These are phyloP conservation scores for Nicotiana rustica DNA, from an alignment of 305 asterid genomes.

Conservation along the genomic window DNA sequence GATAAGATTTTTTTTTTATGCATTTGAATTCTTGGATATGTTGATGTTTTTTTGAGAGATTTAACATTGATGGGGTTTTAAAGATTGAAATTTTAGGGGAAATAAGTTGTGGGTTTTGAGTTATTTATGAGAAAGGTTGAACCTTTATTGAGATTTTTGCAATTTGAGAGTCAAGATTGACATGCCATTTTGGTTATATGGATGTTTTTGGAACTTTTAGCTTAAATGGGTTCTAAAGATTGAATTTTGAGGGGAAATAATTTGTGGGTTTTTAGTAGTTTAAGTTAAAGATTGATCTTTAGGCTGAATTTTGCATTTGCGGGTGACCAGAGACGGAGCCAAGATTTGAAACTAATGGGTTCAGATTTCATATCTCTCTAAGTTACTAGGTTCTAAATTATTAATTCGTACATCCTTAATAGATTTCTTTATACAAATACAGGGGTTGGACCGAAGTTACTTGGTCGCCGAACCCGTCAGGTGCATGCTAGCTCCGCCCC, in stretches of 20 bases:
- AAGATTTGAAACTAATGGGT: no score
- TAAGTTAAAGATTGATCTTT: neutral
- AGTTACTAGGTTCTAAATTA: no score
- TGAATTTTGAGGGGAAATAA: conserved; percentile 33
- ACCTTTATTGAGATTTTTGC: conserved; percentile 15
- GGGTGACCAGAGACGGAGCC: no score
- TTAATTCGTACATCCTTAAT: no score
- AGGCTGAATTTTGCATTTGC: neutral
- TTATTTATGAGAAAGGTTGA: conserved; percentile 9
- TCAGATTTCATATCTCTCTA: no score
- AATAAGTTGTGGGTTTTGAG: neutral
- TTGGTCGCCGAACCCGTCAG: no score
- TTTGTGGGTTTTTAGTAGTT: neutral
- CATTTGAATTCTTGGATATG: conserved; percentile 24
- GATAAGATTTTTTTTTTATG: conserved; percentile 18
- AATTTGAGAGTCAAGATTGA: neutral
- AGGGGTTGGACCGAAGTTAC: no score
- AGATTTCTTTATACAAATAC: no score
- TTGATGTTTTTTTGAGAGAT: neutral
- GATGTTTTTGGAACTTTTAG: conserved; percentile 31
- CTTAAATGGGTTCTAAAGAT: conserved; percentile 24
- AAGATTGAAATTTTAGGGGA: neutral
- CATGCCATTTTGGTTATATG: conserved; percentile 24
- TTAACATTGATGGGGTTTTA: conserved; percentile 2
- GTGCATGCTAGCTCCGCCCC: no score